Percentiles rank a stretch among this genome's conserved stretches.
Evolutionary conservation across 2,329 filamentous ascomycete species (phyloP).

Genomic region (Hypoxylon sp.): DNA sequence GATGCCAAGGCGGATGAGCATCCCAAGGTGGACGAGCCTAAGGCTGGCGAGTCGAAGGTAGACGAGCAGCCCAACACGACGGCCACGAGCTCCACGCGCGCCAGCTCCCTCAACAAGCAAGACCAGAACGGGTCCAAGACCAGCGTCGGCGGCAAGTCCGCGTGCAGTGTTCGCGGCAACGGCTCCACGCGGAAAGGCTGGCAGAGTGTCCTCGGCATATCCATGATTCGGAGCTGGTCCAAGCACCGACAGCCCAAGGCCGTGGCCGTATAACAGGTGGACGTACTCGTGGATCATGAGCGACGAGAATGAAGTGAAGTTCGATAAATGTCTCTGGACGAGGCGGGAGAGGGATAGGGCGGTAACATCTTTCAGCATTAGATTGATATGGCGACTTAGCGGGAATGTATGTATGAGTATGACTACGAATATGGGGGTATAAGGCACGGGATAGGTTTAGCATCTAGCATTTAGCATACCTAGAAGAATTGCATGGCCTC

Average conservation of each 20-base stretch:
- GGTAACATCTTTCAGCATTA: conserved; percentile 5
- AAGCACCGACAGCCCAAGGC: conserved; percentile 27
- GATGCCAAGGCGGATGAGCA: neutral
- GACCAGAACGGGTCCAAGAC: conserved; percentile 9
- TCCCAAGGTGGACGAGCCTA: neutral
- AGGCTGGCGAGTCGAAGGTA: conserved; percentile 3
- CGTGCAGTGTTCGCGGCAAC: no score
- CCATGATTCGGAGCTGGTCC: conserved; percentile 28
- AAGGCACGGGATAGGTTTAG: conserved; percentile 1
- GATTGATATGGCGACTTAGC: conserved; percentile 18
- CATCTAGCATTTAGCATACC: conserved; percentile 13
- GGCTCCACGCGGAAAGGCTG: conserved; percentile 26
- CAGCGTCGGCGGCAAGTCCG: conserved; percentile 21
- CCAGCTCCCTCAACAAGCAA: conserved; percentile 22
- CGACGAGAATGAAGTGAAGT: neutral
- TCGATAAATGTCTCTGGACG: no score
- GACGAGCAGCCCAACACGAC: conserved; percentile 4
- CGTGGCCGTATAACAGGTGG: conserved; percentile 15
- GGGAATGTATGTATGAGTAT: conserved; percentile 20
- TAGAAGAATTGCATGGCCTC: conserved; percentile 16
- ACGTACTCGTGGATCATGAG: neutral
- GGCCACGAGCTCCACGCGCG: conserved; percentile 21
- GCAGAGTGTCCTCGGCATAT: conserved; percentile 35
- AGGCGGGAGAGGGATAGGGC: no score
- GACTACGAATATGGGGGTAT: conserved; percentile 6